Conservation (phyloP, 2,329 filamentous ascomycete genomes). For the Fusarium staphyleae region DNA sequence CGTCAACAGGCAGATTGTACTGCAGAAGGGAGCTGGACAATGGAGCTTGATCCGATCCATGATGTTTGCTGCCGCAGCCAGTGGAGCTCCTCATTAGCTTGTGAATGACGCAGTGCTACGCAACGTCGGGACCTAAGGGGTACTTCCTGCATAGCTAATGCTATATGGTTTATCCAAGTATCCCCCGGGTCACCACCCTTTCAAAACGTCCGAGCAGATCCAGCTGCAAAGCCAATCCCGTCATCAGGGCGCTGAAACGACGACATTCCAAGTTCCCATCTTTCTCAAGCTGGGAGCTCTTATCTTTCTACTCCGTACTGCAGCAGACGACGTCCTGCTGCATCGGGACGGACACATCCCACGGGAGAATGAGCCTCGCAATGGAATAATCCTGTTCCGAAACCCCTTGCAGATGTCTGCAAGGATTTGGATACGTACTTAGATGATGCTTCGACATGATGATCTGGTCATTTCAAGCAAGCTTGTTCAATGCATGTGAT, state of each 20-base stretch:
- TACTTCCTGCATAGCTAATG: too few species aligned
- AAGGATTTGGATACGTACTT: constrained; percentile 26
- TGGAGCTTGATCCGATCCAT: constrained; percentile 35
- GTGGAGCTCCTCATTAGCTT: constrained; percentile 33
- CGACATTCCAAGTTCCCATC: constrained; percentile 23
- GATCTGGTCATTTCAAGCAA: constrained; percentile 39
- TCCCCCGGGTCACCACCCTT: constrained; percentile 23
- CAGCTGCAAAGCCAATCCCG: constrained; percentile 26
- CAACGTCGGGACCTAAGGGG: constrained; percentile 15
- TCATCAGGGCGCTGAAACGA: constrained; percentile 29
- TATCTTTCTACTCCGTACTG: background rate
- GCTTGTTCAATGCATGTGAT: constrained; percentile 39
- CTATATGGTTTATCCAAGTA: constrained; percentile 22
- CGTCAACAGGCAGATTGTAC: constrained; percentile 1
- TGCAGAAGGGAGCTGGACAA: constrained; percentile 14
- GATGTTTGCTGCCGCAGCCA: constrained; percentile 14
- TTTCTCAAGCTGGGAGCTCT: background rate
- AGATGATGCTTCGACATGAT: constrained; percentile 41
- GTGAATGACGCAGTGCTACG: constrained; percentile 32
- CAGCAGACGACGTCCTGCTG: constrained; percentile 20
- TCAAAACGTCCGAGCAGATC: constrained; percentile 23
- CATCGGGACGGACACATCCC: constrained; percentile 2
- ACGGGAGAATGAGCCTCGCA: background rate
- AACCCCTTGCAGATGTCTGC: constrained; percentile 16
- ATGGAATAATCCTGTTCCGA: background rate